These are phyloP conservation scores for Rhododendron vialii DNA, from an alignment of 148 eudicot species.

Conservation along the genomic window DNA sequence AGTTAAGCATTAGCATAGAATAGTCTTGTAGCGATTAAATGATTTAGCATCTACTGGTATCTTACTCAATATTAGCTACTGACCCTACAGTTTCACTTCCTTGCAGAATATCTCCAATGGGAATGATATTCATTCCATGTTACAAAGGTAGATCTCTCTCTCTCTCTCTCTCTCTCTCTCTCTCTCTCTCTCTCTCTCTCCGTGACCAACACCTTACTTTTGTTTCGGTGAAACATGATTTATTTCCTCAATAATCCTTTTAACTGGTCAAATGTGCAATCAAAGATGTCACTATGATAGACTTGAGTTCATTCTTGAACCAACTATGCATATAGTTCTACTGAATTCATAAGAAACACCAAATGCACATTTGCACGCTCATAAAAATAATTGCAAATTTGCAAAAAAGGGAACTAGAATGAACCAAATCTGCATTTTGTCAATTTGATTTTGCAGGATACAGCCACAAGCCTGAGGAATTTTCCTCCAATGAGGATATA, in stretches of 20 bases:
- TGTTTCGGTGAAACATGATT: background rate
- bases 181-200: background rate
- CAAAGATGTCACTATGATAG: background rate
- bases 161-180: background rate
- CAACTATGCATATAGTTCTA: background rate
- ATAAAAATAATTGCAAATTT: background rate
- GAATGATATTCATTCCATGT: conserved; percentile 97
- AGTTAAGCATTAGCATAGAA: background rate
- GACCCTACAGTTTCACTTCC: conserved; percentile 6
- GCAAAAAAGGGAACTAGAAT: background rate
- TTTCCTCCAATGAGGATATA: conserved; percentile 54
- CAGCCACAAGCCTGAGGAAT: conserved; percentile 96
- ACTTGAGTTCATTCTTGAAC: background rate
- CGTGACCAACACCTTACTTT: background rate
- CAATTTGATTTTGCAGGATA: conserved; percentile 55
- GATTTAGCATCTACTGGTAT: background rate
- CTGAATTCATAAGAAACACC: background rate
- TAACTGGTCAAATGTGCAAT: background rate
- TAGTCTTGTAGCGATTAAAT: background rate
- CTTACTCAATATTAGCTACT: background rate
- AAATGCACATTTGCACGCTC: background rate
- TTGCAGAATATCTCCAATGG: conserved; percentile 94
- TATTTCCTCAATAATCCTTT: background rate
- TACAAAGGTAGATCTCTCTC: conserved; percentile 56
- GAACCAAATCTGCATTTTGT: background rate